Evolutionary conservation across 768 basidiomycete genomes (phyloP).

Genomic region (Trametes villosa): DNA sequence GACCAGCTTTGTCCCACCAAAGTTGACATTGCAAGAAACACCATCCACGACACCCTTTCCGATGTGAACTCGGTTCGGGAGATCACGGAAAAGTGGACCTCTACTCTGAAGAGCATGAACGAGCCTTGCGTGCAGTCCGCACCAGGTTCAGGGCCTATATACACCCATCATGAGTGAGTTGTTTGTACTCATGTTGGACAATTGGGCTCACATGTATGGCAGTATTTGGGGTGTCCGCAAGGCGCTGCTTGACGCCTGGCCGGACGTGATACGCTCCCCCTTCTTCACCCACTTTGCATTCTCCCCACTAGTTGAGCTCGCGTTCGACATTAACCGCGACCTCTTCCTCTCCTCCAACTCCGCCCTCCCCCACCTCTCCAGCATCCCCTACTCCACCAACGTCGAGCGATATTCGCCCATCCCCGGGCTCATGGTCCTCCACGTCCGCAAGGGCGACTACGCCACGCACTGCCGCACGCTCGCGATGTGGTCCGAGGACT

Average conservation of each 20-base stretch:
- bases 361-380: slow-evolving; percentile 6
- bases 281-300: slow-evolving; percentile 52
- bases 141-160: slow-evolving; percentile 10
- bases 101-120: not conserved
- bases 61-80: slow-evolving; percentile 1
- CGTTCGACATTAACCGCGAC: slow-evolving; percentile 32
- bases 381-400: slow-evolving; percentile 8
- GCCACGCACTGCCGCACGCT: slow-evolving; percentile 16
- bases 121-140: slow-evolving; percentile 14
- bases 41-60: not conserved
- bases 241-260: slow-evolving; percentile 39
- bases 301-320: slow-evolving; percentile 54
- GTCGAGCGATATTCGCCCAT: slow-evolving; percentile 11
- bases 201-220: not conserved
- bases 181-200: not conserved
- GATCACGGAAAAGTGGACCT: slow-evolving; percentile 11
- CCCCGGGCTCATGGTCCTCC: slow-evolving; percentile 21
- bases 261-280: slow-evolving; percentile 48
- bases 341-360: slow-evolving; percentile 6
- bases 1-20: slow-evolving; percentile 12
- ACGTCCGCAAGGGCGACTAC: slow-evolving; percentile 22
- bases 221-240: slow-evolving; percentile 25
- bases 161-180: slow-evolving; percentile 15
- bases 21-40: not conserved
- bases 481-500: slow-evolving; percentile 42